phyloP scores from a whole-genome alignment of 1,139 yeast species.

The Kurtzmaniella natalensis region DNA sequence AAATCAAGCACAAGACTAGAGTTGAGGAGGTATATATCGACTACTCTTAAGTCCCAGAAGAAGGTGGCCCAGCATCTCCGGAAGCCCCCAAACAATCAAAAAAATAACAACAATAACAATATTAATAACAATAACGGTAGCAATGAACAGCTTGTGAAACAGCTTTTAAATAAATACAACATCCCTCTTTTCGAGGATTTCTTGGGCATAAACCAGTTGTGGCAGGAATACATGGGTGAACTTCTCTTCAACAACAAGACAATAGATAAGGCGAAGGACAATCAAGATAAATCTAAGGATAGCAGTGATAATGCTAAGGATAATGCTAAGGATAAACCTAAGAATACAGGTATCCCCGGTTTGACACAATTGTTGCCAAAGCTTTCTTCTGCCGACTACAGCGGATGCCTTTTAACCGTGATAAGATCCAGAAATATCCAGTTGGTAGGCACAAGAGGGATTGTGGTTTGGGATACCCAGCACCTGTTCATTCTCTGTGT shows the following conservation, averaged over 20 bases:
- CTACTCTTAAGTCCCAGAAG: slow-evolving; percentile 35
- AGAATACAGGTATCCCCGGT: neutral
- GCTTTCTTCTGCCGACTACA: slow-evolving; percentile 76
- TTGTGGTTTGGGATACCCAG: slow-evolving; percentile 85
- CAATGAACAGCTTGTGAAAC: slow-evolving; percentile 2
- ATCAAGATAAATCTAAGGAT: neutral
- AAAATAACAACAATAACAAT: no score
- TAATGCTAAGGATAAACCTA: neutral
- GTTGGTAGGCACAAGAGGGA: slow-evolving; percentile 65
- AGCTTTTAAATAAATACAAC: slow-evolving; percentile 20
- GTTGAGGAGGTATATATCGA: slow-evolving; percentile 39
- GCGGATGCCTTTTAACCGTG: slow-evolving; percentile 69
- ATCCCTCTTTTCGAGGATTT: slow-evolving; percentile 55
- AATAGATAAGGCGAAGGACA: neutral
- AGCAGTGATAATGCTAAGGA: neutral
- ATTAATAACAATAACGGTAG: no score
- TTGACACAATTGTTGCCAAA: slow-evolving; percentile 44
- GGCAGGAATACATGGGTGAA: slow-evolving; percentile 59
- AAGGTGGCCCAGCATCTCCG: slow-evolving; percentile 29
- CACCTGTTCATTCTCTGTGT: slow-evolving; percentile 65
- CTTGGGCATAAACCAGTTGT: slow-evolving; percentile 46
- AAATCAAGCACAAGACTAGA: slow-evolving; percentile 38
- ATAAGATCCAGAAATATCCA: slow-evolving; percentile 53
- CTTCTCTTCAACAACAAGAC: slow-evolving; percentile 30
- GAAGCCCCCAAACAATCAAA: no score